A percentile compares a stretch with the other conserved stretches of the same genome.
Evolutionary conservation across 495 filamentous ascomycete genomes (phyloP).

Genomic region (Cryomyces minteri): DNA sequence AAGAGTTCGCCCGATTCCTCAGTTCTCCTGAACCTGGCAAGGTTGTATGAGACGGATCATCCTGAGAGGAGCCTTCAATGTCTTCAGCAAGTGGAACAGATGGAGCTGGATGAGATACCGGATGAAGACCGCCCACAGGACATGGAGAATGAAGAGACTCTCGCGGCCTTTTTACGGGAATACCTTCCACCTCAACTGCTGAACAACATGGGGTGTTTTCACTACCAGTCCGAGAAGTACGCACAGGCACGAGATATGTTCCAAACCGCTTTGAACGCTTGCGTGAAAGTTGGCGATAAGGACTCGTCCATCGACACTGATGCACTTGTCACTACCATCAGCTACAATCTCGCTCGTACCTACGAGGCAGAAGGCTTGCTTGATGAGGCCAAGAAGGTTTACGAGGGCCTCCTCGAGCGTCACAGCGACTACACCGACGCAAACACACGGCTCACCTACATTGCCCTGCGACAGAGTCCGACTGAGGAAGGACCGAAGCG

Average conservation of each 20-base stretch:
- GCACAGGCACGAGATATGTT: conserved; percentile 69
- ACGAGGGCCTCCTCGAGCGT: conserved; percentile 62
- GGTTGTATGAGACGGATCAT: conserved; percentile 68
- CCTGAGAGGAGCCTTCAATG: conserved; percentile 87
- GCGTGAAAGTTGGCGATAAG: conserved; percentile 51
- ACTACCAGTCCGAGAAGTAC: conserved; percentile 72
- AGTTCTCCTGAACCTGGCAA: conserved; percentile 80
- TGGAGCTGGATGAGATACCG: conserved; percentile 58
- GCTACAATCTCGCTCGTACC: conserved; percentile 90
- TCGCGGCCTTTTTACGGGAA: conserved; percentile 44
- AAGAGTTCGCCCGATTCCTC: conserved; percentile 61
- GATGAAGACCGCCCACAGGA: conserved; percentile 47
- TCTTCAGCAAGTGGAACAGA: conserved; percentile 70
- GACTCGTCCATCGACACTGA: conserved; percentile 56
- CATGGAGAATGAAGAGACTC: conserved; percentile 27
- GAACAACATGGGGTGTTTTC: conserved; percentile 93
- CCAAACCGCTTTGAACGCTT: conserved; percentile 72
- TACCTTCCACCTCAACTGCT: conserved; percentile 73
- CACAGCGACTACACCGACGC: conserved; percentile 88
- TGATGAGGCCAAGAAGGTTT: conserved; percentile 72
- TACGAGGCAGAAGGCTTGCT: conserved; percentile 70
- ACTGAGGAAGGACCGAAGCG: conserved; percentile 71
- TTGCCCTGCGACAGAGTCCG: conserved; percentile 66
- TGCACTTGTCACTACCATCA: conserved; percentile 80
- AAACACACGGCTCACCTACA: conserved; percentile 69